Evolutionary conservation across 2,329 filamentous ascomycete genomes (phyloP), one percentile per base, ranked within the genome.

Genomic region (Xylariaceae sp.): DNA sequence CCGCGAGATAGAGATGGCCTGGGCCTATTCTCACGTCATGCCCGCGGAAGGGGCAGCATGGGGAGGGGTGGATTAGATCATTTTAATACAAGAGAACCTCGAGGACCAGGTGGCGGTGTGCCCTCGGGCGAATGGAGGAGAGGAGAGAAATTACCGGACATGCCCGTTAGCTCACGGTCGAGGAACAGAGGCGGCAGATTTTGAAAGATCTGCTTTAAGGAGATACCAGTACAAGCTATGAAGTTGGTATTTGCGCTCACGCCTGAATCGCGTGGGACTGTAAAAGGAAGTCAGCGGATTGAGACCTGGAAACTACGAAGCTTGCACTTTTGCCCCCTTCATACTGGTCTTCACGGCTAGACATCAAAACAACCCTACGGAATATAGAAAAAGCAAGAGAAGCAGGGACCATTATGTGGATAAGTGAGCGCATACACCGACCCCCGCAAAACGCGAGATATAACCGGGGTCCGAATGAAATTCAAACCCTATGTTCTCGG

Each of bases 61-160:
- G 70, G 68, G 54, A 68, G 40, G 63, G 67, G 32, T 61, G 69
- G 44, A 66, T 69, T 64, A 69, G 68, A 65, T 70, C 69, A 69
- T 11, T 69, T 74, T 50, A 70, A 68, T 37, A 71, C 70, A 42
- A 71, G 71, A 60, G 72, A 73, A 65, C 69, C 69, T 42, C 42
- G 59, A 7, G 41, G 19, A 19, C 19, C 19, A 19, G 19, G 51
- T 6, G 73, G 69, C 54, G 68, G 64, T 26, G 72, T 78, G 3
- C 78, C 81, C 0, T 70, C 70, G 43, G 85, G 84, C 1, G 85
- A 87, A 64, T 88, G 85, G 85, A 78, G 81, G 59, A 78, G 85
- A 61, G 85, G 85, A 0, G 84, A 87, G 65, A 76, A 75, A 52
- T 65, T 86, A 48, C 84, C 84, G 1, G 78, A 83, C 37, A 75